phyloP scores from a whole-genome alignment of 1,284 basidiomycete species.

The Agroathelia rolfsii region DNA sequence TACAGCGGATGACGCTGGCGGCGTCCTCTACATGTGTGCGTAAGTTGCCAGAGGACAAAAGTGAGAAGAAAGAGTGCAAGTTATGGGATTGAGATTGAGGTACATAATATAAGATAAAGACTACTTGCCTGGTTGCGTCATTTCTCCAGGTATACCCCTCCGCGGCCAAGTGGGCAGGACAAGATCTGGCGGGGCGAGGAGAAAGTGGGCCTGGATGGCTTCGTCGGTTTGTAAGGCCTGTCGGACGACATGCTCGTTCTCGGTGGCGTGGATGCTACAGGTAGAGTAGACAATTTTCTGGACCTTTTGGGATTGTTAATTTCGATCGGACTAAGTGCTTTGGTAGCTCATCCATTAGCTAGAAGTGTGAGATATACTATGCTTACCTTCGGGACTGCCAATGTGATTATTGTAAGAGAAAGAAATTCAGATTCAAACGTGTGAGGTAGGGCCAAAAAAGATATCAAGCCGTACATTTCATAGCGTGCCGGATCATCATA shows the following conservation, averaged over 20 bases:
- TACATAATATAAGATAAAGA: slow-evolving; percentile 2
- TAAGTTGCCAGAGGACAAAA: slow-evolving; percentile 5
- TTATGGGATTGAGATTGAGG: neutral
- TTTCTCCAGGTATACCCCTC: slow-evolving; percentile 60
- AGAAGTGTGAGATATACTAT: too few species aligned
- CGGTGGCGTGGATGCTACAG: slow-evolving; percentile 83
- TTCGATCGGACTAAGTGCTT: neutral
- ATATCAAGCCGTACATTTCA: slow-evolving; percentile 61
- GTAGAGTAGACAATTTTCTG: slow-evolving; percentile 91
- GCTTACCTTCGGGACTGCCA: too few species aligned
- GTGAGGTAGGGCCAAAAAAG: slow-evolving; percentile 10
- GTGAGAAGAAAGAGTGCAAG: neutral
- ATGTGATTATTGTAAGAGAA: too few species aligned
- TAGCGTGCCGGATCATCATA: slow-evolving; percentile 90
- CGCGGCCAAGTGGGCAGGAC: slow-evolving; percentile 76
- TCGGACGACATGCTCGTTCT: slow-evolving; percentile 85
- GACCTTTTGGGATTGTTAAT: slow-evolving; percentile 35
- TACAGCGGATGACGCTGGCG: slow-evolving; percentile 70
- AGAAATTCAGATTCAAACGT: too few species aligned
- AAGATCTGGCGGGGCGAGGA: slow-evolving; percentile 50
- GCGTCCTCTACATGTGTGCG: slow-evolving; percentile 39
- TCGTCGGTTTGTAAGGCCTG: slow-evolving; percentile 64
- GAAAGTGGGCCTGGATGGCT: slow-evolving; percentile 48
- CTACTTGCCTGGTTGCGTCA: slow-evolving; percentile 36
- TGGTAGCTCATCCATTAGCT: too few species aligned